Evolutionary conservation across 2,329 filamentous ascomycete genomes (phyloP).

Genomic region (Exophiala phaeomuriformis): DNA sequence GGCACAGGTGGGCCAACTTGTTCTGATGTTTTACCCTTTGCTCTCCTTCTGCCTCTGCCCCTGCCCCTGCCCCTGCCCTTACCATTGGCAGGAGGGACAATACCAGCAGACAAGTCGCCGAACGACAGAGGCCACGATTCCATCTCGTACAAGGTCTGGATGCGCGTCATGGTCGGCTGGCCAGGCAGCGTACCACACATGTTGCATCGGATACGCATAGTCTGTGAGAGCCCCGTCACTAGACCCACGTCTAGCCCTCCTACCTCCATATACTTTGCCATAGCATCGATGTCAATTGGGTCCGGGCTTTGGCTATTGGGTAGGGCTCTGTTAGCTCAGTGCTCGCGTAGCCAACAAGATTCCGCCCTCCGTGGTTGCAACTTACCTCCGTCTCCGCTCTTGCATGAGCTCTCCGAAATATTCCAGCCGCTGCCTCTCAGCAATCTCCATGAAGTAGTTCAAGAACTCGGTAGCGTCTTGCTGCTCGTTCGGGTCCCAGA

Average conservation of each 20-base stretch:
- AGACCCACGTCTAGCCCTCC: background rate
- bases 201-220: background rate
- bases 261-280: background rate
- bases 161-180: background rate
- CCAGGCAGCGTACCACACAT: background rate
- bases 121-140: background rate
- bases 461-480: constrained; percentile 8
- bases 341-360: no score
- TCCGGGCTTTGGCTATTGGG: no score
- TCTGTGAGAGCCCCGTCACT: background rate
- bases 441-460: background rate
- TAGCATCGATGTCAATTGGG: no score
- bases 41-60: no score
- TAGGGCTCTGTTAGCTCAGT: no score
- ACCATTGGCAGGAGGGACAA: no score
- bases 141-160: background rate
- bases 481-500: background rate
- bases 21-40: background rate
- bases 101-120: background rate
- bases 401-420: background rate
- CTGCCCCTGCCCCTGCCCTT: no score
- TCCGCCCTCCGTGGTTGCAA: no score
- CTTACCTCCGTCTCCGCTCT: background rate
- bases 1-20: background rate
- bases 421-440: background rate